These are phyloP conservation scores for Saccharomyces mikatae DNA, from an alignment of 805 yeast genomes.

Conservation along the genomic window DNA sequence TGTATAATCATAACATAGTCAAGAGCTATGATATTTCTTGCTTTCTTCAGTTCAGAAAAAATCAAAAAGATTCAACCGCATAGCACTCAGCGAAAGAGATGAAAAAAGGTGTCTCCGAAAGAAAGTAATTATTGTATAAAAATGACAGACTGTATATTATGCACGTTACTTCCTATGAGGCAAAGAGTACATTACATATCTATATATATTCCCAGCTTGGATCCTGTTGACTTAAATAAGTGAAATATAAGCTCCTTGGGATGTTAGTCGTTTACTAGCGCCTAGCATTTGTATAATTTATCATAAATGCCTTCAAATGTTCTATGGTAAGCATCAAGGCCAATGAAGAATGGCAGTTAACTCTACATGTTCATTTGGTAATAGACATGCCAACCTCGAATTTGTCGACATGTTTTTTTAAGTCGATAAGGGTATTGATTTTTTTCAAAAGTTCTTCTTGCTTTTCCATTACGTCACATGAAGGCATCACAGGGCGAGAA, in stretches of 20 bases:
- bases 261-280: not conserved
- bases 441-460: conserved; percentile 69
- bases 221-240: not conserved
- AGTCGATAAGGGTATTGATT: conserved; percentile 65
- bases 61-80: not conserved
- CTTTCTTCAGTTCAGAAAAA: not conserved
- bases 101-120: not conserved
- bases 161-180: not conserved
- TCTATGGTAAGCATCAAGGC: not conserved
- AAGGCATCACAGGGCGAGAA: conserved; percentile 78
- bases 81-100: not conserved
- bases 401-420: conserved; percentile 82
- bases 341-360: not conserved
- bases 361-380: conserved; percentile 8
- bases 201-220: not conserved
- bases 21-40: not conserved
- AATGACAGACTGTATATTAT: not conserved
- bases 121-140: not conserved
- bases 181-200: not conserved
- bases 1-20: not conserved
- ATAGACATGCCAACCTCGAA: conserved; percentile 67
- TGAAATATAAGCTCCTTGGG: not conserved
- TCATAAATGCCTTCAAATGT: not conserved
- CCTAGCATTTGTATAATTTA: not conserved
- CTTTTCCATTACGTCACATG: conserved; percentile 64